A percentile compares a stretch with the other conserved stretches of the same genome.
Evolutionary conservation across 257 asterid species (phyloP).

Genomic region (Galeopsis tetrahit): DNA sequence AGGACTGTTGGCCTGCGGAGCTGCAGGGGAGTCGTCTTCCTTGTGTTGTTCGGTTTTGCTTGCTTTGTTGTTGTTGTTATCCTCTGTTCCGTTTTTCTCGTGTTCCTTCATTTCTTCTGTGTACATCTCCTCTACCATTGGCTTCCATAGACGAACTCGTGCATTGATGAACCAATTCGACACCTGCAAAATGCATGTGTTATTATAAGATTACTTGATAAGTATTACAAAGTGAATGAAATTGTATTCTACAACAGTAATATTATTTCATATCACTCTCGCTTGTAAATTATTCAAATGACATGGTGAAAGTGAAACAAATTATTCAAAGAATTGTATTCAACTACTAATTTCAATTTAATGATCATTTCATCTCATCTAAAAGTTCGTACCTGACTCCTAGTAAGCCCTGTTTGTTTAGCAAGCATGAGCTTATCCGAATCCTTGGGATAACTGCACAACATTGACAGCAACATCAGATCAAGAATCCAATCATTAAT

Average conservation of each 20-base stretch:
- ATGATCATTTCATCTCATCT: background rate
- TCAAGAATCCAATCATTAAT: no score
- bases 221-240: no score
- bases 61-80: slow-evolving; percentile 27
- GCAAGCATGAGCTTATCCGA: slow-evolving; percentile 97
- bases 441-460: slow-evolving; percentile 88
- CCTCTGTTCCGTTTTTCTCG: slow-evolving; percentile 66
- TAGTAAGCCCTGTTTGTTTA: slow-evolving; percentile 92
- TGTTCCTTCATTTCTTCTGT: slow-evolving; percentile 85
- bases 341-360: no score
- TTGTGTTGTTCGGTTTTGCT: slow-evolving; percentile 55
- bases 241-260: no score
- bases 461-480: background rate
- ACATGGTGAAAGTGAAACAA: no score
- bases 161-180: slow-evolving; percentile 99
- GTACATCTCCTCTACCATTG: slow-evolving; percentile 99
- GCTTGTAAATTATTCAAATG: background rate
- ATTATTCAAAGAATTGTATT: no score
- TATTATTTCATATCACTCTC: no score
- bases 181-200: slow-evolving; percentile 50
- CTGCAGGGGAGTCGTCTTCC: slow-evolving; percentile 53
- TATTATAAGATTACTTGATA: no score
- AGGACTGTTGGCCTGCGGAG: slow-evolving; percentile 47
- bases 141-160: slow-evolving; percentile 97
- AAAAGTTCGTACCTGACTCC: slow-evolving; percentile 76